These are phyloP conservation scores for Leishmania amazonensis DNA, from an alignment of 208 protist genomes.

Conservation along the genomic window DNA sequence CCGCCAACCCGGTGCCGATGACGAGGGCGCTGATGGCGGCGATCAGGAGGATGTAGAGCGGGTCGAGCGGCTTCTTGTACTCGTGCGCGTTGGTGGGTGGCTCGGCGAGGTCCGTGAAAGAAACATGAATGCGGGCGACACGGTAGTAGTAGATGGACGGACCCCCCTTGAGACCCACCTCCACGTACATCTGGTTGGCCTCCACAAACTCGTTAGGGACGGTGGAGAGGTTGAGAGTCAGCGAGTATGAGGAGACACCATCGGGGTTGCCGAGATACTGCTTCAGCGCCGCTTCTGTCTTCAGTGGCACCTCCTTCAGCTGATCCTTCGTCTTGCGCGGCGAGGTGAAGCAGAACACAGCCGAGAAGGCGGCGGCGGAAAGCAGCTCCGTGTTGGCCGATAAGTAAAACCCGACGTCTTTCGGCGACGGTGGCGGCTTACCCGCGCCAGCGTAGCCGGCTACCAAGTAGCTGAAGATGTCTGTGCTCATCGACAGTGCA, in stretches of 20 bases:
- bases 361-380: constrained; percentile 9
- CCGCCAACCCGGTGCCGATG: constrained; percentile 24
- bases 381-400: constrained; percentile 1
- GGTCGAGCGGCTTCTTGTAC: constrained; percentile 31
- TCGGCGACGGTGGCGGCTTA: neutral
- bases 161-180: constrained; percentile 37
- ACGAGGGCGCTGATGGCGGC: constrained; percentile 24
- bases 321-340: constrained; percentile 23
- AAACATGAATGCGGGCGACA: constrained; percentile 47
- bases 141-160: constrained; percentile 25
- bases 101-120: constrained; percentile 36
- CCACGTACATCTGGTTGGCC: constrained; percentile 57
- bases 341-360: constrained; percentile 33
- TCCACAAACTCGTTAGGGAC: constrained; percentile 42
- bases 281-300: neutral
- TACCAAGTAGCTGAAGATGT: constrained; percentile 23
- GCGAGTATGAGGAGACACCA: constrained; percentile 27
- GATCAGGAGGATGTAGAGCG: constrained; percentile 39
- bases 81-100: constrained; percentile 26
- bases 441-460: constrained; percentile 3
- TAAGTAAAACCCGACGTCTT: constrained; percentile 15
- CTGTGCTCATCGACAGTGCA: constrained; percentile 10
- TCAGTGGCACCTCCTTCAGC: constrained; percentile 8
- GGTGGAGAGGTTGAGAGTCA: constrained; percentile 30
- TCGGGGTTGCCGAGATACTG: constrained; percentile 34